These are phyloP conservation scores for Salix caprea DNA, from an alignment of 345 rosid species.

Conservation along the genomic window DNA sequence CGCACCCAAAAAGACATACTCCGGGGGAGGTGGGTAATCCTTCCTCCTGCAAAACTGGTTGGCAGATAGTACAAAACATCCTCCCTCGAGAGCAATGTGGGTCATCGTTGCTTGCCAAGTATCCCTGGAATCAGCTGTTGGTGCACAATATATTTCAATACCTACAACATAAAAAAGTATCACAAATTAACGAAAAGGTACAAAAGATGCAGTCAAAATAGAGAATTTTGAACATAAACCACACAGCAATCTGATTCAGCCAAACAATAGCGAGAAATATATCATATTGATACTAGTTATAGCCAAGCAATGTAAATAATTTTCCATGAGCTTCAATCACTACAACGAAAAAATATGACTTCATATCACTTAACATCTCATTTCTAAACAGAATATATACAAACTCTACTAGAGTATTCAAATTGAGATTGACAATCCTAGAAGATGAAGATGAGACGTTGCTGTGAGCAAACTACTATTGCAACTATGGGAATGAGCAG, in stretches of 20 bases:
- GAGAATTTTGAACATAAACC: neutral
- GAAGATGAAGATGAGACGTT: too few species aligned
- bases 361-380: neutral
- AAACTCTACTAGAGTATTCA: neutral
- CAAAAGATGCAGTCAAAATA: neutral
- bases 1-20: conserved; percentile 58
- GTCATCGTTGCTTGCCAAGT: conserved; percentile 89
- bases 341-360: neutral
- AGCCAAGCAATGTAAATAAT: neutral
- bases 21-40: conserved; percentile 91
- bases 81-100: conserved; percentile 95
- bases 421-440: too few species aligned
- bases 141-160: conserved; percentile 89
- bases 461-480: too few species aligned
- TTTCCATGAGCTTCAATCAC: too few species aligned
- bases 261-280: neutral
- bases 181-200: neutral
- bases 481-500: too few species aligned
- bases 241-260: neutral
- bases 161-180: conserved; percentile 36
- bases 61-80: conserved; percentile 85
- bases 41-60: conserved; percentile 84
- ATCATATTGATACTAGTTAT: neutral
- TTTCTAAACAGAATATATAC: neutral
- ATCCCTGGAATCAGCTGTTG: conserved; percentile 85